These are phyloP conservation scores for Debaryomyces castellii DNA, from an alignment of 805 yeast species.

Conservation along the genomic window DNA sequence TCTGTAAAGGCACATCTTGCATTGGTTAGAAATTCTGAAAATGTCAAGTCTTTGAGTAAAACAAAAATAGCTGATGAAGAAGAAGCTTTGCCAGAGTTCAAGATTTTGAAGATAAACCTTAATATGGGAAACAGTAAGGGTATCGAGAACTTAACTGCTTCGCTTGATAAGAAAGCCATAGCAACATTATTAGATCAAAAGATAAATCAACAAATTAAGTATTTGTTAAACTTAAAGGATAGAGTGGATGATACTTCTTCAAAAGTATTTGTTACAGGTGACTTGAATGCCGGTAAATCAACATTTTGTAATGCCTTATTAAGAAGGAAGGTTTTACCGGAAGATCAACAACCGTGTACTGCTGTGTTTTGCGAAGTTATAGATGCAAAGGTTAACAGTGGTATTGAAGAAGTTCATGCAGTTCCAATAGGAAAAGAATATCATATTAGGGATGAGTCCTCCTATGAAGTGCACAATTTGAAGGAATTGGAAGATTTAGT, in stretches of 20 bases:
- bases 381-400: constrained; percentile 71
- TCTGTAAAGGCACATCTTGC: constrained; percentile 55
- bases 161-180: constrained; percentile 65
- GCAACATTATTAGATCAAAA: constrained; percentile 71
- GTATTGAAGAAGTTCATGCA: constrained; percentile 91
- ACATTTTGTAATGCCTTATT: constrained; percentile 91
- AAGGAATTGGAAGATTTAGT: constrained; percentile 67
- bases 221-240: constrained; percentile 67
- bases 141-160: constrained; percentile 46
- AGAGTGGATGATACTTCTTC: constrained; percentile 90
- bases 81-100: constrained; percentile 42
- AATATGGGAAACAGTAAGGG: constrained; percentile 47
- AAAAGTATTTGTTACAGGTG: constrained; percentile 95
- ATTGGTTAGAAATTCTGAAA: constrained; percentile 42
- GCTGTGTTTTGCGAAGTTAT: constrained; percentile 93
- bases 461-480: constrained; percentile 59
- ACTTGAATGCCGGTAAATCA: constrained; percentile 93
- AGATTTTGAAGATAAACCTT: constrained; percentile 61
- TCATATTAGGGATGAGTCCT: constrained; percentile 55
- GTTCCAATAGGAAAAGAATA: constrained; percentile 59
- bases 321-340: constrained; percentile 77
- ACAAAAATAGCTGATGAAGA: constrained; percentile 9
- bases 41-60: constrained; percentile 9
- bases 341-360: constrained; percentile 97
- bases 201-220: constrained; percentile 62